Evolutionary conservation across 2,329 filamentous ascomycete genomes (phyloP), one percentile per base, ranked within the genome.

Genomic region (Parascedosporium putredinis): DNA sequence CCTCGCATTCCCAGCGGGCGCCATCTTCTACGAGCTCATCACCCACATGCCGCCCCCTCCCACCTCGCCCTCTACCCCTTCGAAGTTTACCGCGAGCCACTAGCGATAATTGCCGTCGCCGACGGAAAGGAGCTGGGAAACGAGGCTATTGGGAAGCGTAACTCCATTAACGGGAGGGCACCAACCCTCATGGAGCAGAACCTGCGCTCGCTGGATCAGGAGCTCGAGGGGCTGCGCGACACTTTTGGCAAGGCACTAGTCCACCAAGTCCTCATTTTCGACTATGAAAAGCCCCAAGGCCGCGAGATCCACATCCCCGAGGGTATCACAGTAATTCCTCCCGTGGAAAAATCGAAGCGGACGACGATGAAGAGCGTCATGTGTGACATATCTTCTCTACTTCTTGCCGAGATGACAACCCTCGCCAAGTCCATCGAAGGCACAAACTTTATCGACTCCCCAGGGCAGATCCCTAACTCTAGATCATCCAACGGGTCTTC

Each of bases 1-100:
- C 36, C 72, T 93, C 59, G 87, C 86, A 12, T 95, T 93, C 65
- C 89, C 88, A 9, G 79, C 83, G 57, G 91, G 91, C 53, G 82
- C 83, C 60, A 84, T 97, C 53, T 76, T 96, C 59, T 96, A 93
- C 74, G 86, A 95, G 63, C 77, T 96, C 54, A 83, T 86, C 51
- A 88, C 86, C 53, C 84, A 88, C 59, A 73, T 85, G 50, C 85
- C 88, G 22, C 82, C 86, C 76, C 82, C 27, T 88, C 87, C 27
- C 88, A 95, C 62, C 72, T 88, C 40, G 78, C 87, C 18, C 70
- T 95, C 36, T 85, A 85, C 33, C 90, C 93, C 1, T 96, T 96
- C 70, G 93, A 98, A 64, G 73, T 91, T 40, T 95, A 88, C 64
- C 79, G 90, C 58, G 88, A 95, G 63, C 85, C 88, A 7, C 73